Percentiles rank a stretch among this genome's conserved stretches.
Conservation (phyloP, 169 alveolate genomes). For the Babesia ovata region DNA sequence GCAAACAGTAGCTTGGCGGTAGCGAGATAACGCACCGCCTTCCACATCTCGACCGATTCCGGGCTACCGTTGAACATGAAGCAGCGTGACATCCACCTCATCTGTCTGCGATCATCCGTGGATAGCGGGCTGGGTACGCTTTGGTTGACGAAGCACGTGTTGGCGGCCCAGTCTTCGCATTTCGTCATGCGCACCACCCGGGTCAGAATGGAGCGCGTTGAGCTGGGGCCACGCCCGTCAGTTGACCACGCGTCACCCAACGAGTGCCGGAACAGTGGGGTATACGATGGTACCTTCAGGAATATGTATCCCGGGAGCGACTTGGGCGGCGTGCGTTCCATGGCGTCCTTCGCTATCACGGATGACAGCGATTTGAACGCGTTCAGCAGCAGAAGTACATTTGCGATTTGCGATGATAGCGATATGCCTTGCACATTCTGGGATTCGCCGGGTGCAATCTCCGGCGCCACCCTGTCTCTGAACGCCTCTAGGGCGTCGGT, state of each 20-base stretch:
- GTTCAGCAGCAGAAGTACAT: slow-evolving; percentile 21
- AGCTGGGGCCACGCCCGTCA: slow-evolving; percentile 15
- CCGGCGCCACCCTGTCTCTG: slow-evolving; percentile 7
- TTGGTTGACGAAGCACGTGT: slow-evolving; percentile 33
- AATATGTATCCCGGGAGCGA: slow-evolving; percentile 48
- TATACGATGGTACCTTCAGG: slow-evolving; percentile 21
- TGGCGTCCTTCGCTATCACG: slow-evolving; percentile 24
- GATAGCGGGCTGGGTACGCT: slow-evolving; percentile 22
- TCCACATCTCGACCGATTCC: slow-evolving; percentile 37
- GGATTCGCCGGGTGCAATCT: background rate
- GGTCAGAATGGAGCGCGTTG: slow-evolving; percentile 20
- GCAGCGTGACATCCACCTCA: slow-evolving; percentile 19
- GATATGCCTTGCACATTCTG: slow-evolving; percentile 1
- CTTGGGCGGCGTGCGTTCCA: slow-evolving; percentile 38
- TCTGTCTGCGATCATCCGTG: background rate
- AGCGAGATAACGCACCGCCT: slow-evolving; percentile 24
- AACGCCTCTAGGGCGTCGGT: slow-evolving; percentile 23
- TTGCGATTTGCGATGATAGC: slow-evolving; percentile 29
- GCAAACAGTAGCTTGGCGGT: slow-evolving; percentile 27
- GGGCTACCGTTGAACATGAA: slow-evolving; percentile 37
- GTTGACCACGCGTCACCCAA: slow-evolving; percentile 21
- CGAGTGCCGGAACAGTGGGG: slow-evolving; percentile 15
- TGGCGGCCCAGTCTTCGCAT: slow-evolving; percentile 28
- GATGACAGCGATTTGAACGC: slow-evolving; percentile 25
- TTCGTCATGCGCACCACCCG: slow-evolving; percentile 21